Conservation (phyloP, 768 basidiomycete species). For the Hygrocybe punicea region DNA sequence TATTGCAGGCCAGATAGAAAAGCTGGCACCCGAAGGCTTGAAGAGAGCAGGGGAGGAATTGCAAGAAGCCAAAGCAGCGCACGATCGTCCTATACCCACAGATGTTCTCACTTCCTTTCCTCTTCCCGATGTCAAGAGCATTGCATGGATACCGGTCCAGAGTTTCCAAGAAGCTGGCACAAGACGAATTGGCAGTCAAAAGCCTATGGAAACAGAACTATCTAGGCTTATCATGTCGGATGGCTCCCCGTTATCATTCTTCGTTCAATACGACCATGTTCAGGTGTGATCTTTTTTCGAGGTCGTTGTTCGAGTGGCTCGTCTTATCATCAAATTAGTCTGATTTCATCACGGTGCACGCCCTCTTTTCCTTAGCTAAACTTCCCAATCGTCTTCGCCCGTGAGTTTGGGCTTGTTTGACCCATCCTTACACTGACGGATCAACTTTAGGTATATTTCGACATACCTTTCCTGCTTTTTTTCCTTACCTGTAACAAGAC, state of each 20-base stretch:
- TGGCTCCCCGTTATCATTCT: conserved; percentile 71
- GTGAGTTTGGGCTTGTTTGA: conserved; percentile 32
- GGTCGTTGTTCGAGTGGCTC: neutral
- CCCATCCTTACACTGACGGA: neutral
- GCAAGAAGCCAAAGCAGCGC: conserved; percentile 81
- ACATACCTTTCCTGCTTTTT: conserved; percentile 84
- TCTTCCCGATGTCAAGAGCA: conserved; percentile 86
- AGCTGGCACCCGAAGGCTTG: conserved; percentile 79
- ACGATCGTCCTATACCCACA: conserved; percentile 76
- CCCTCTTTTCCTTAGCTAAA: conserved; percentile 70
- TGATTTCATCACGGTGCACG: conserved; percentile 83
- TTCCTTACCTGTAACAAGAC: conserved; percentile 73
- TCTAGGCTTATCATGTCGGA: conserved; percentile 65
- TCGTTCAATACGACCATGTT: conserved; percentile 91
- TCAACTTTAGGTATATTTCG: conserved; percentile 58
- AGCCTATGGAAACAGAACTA: conserved; percentile 40
- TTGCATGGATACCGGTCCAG: conserved; percentile 84
- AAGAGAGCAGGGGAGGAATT: conserved; percentile 62
- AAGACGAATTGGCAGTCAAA: conserved; percentile 33
- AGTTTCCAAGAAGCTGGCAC: conserved; percentile 60
- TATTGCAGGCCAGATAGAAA: conserved; percentile 60
- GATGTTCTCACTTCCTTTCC: conserved; percentile 81
- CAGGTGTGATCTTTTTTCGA: conserved; percentile 57
- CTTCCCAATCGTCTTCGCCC: conserved; percentile 75
- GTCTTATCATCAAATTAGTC: conserved; percentile 50